phyloP scores from a whole-genome alignment of 345 rosid species.

The Hypericum perforatum region DNA sequence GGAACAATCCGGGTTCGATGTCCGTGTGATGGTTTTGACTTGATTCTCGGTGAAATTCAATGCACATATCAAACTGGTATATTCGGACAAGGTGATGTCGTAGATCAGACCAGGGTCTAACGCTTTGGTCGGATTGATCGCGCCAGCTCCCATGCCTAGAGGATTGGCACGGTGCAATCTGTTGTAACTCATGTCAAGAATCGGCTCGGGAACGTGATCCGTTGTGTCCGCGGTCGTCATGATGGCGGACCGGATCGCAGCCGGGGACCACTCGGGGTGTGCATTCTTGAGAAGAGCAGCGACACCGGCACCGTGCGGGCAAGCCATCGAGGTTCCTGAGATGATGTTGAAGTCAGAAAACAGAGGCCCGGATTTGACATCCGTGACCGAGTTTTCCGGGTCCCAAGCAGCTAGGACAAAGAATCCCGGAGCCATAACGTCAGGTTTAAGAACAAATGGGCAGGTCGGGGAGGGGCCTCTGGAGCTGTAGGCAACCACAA shows the following conservation, averaged over 20 bases:
- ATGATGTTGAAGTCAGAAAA: constrained; percentile 29
- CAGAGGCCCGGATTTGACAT: constrained; percentile 9
- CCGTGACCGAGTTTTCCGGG: constrained; percentile 20
- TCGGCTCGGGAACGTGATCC: constrained; percentile 29
- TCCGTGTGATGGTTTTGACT: too few relatives aligned
- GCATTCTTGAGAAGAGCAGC: constrained; percentile 29
- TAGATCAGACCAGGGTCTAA: too few relatives aligned
- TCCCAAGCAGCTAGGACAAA: constrained; percentile 38
- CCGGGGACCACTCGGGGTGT: constrained; percentile 39
- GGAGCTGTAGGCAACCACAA: constrained; percentile 29
- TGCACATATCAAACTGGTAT: too few relatives aligned
- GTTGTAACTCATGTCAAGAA: neutral
- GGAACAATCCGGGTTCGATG: too few relatives aligned
- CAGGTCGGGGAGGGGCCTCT: constrained; percentile 39
- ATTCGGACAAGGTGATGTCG: too few relatives aligned
- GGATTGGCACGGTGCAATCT: too few relatives aligned
- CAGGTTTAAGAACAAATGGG: constrained; percentile 30
- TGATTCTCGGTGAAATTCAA: too few relatives aligned
- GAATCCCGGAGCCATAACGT: constrained; percentile 36
- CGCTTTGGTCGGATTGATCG: too few relatives aligned
- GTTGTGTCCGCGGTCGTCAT: constrained; percentile 33
- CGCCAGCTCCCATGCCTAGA: too few relatives aligned
- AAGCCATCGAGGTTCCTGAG: constrained; percentile 44
- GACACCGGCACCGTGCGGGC: constrained; percentile 37
- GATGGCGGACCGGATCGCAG: constrained; percentile 38